A percentile compares a stretch with the other conserved stretches of the same genome.
phyloP scores from a whole-genome alignment of 306 rosid species.

The Coriaria nepalensis region DNA sequence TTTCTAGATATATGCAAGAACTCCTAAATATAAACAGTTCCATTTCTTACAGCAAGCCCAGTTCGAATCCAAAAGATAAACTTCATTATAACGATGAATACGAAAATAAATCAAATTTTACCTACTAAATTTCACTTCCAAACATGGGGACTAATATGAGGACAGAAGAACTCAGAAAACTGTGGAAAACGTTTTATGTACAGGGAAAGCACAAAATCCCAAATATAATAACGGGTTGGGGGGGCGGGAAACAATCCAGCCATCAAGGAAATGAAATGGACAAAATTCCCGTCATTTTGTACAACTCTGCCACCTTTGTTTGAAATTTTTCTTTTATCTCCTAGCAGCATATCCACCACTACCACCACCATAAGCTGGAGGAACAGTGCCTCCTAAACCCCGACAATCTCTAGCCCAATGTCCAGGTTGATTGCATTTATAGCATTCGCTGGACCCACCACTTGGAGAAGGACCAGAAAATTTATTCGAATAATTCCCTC shows the following conservation, averaged over 20 bases:
- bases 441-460: conserved; percentile 44
- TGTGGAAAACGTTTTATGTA: too few relatives aligned
- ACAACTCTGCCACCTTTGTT: conserved; percentile 28
- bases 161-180: too few relatives aligned
- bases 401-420: conserved; percentile 88
- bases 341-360: conserved; percentile 29
- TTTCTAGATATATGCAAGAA: too few relatives aligned
- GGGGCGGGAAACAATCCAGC: neutral
- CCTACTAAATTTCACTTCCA: too few relatives aligned
- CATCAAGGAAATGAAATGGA: neutral
- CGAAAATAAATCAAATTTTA: too few relatives aligned
- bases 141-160: too few relatives aligned
- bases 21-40: too few relatives aligned
- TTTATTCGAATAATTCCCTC: conserved; percentile 31
- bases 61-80: too few relatives aligned
- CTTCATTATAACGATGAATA: too few relatives aligned
- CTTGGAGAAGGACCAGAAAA: conserved; percentile 27
- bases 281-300: conserved; percentile 14
- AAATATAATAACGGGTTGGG: too few relatives aligned
- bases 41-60: too few relatives aligned
- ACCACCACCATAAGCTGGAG: conserved; percentile 52
- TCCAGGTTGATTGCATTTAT: conserved; percentile 69
- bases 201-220: too few relatives aligned
- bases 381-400: conserved; percentile 17
- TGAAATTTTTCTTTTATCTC: conserved; percentile 36